Evolutionary conservation across 2,329 filamentous ascomycete species (phyloP).

Genomic region (Malbranchea cinnamomea): DNA sequence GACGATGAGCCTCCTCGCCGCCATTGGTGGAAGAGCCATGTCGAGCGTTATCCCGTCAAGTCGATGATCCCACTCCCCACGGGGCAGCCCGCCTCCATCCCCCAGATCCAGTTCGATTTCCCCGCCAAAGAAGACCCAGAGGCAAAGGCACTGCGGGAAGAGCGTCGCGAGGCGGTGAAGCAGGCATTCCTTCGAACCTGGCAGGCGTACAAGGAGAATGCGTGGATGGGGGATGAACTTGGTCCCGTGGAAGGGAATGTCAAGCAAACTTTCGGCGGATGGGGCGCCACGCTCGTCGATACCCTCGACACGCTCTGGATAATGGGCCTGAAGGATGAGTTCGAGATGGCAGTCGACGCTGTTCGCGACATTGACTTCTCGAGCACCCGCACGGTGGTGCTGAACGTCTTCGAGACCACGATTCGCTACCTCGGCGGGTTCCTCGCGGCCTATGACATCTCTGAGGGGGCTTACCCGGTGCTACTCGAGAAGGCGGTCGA

Average conservation of each 20-base stretch:
- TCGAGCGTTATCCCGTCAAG: conserved; percentile 11
- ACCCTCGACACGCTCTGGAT: conserved; percentile 48
- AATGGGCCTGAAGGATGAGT: conserved; percentile 44
- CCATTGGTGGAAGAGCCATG: conserved; percentile 10
- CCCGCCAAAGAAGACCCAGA: conserved; percentile 11
- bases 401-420: conserved; percentile 36
- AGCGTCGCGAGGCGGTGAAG: conserved; percentile 32
- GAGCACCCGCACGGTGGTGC: conserved; percentile 13
- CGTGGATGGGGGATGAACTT: conserved; percentile 50
- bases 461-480: conserved; percentile 23
- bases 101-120: conserved; percentile 17
- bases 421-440: conserved; percentile 41
- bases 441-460: conserved; percentile 39
- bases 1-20: too few species aligned
- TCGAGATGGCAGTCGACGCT: conserved; percentile 37
- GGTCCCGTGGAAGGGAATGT: conserved; percentile 38
- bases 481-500: conserved; percentile 39
- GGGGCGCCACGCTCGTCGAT: conserved; percentile 47
- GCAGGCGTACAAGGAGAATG: conserved; percentile 45
- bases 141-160: conserved; percentile 22
- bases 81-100: conserved; percentile 12
- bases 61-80: conserved; percentile 13
- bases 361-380: conserved; percentile 42
- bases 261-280: conserved; percentile 47
- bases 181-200: conserved; percentile 42